These are phyloP conservation scores for Carallia brachiata DNA, from an alignment of 345 rosid species.

Conservation along the genomic window DNA sequence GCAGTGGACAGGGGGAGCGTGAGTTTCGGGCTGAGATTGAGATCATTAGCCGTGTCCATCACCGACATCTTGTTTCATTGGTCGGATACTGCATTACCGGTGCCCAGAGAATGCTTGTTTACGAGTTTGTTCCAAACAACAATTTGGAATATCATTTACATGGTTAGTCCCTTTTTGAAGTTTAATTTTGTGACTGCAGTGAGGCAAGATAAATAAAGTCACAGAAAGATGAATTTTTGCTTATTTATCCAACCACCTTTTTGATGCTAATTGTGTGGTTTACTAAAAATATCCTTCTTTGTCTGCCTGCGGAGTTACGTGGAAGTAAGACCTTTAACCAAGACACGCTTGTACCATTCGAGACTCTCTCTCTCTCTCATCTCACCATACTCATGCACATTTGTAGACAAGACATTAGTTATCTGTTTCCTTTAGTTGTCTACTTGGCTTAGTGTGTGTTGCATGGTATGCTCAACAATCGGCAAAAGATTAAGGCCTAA, in stretches of 20 bases:
- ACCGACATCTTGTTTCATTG: conserved; percentile 29
- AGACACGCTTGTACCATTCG: too few species aligned
- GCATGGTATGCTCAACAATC: too few species aligned
- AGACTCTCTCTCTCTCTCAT: not conserved
- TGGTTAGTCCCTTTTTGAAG: conserved; percentile 18
- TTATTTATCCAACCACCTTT: conserved; percentile 11
- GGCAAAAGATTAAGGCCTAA: not conserved
- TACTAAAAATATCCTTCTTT: too few species aligned
- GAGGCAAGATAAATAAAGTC: too few species aligned
- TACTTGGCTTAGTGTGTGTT: too few species aligned
- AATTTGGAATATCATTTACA: conserved; percentile 33
- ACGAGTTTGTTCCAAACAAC: conserved; percentile 29
- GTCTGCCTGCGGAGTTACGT: too few species aligned
- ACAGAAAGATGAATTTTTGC: too few species aligned
- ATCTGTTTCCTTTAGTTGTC: too few species aligned
- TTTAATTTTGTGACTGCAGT: not conserved
- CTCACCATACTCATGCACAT: too few species aligned
- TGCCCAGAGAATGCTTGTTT: conserved; percentile 27
- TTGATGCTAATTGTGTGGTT: too few species aligned
- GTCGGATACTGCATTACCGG: conserved; percentile 27
- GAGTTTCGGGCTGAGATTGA: conserved; percentile 35
- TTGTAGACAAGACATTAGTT: too few species aligned
- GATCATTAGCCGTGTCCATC: conserved; percentile 25
- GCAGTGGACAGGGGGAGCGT: conserved; percentile 34
- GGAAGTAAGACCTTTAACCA: too few species aligned